Evolutionary conservation across 805 yeast genomes (phyloP), one percentile per base, ranked within the genome.

Genomic region (Saccharomycopsis sp.): DNA sequence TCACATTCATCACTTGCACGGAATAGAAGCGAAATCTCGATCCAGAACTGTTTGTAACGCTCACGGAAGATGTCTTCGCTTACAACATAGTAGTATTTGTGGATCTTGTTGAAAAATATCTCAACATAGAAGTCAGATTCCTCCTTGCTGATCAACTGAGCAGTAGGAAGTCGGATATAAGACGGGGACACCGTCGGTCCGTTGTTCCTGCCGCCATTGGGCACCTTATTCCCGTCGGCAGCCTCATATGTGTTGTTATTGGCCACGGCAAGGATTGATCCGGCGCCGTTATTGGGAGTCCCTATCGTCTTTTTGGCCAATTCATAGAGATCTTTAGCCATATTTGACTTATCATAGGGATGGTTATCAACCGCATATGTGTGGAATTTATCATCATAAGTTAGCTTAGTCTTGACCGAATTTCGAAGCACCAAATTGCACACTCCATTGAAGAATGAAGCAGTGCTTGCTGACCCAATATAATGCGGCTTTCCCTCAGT

Each of bases 401-500:
- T 75, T 9, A 77, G 74, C 44, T 67, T 66, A 24, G 65, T 58
- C 53, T 72, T 73, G 19, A 68, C 66, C 0, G 76, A 71, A 19
- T 74, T 65, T 56, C 74, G 72, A n/a, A 75, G 66, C 24, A 78
- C 69, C 20, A 78, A 67, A 61, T 75, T 78, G 60, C 80, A 75
- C 7, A 78, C 60, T 0, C 78, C 75, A 54, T 72, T 75, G 57
- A 78, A 67, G 25, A 78, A 61, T 1, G 78, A 74, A 0, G 79
- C 76, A 1, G 80, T 77, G 23, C 81, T 80, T 17, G 72, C 72
- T 20, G 75, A 72, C 1, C 82, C 82, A 55, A 78, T 73, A 59
- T 75, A 78, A 64, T 78, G 82, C 0, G 78, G 72, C 56, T 76
- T 78, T 2, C 81, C 81, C 58, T 71, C 73, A 22, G 72, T 66